These are phyloP conservation scores for Citrullus colocynthis DNA, from an alignment of 306 rosid species.

Conservation along the genomic window DNA sequence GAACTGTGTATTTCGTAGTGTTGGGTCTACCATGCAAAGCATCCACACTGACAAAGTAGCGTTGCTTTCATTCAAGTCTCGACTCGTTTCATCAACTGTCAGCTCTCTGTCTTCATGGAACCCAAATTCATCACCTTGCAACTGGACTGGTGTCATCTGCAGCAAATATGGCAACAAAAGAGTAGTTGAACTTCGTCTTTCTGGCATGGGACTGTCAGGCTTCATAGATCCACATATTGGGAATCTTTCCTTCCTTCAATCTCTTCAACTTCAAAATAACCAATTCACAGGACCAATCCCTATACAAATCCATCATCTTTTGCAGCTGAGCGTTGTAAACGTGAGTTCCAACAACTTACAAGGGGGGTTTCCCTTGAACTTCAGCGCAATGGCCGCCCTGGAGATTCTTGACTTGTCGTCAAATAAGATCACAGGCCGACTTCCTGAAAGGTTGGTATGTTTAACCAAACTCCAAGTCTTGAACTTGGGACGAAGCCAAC, in stretches of 20 bases:
- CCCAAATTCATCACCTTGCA: conserved; percentile 33
- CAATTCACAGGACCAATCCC: conserved; percentile 38
- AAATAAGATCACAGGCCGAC: conserved; percentile 25
- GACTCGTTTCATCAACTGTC: conserved; percentile 2
- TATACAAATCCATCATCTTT: conserved; percentile 24
- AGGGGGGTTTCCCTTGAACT: conserved; percentile 36
- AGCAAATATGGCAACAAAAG: conserved; percentile 18
- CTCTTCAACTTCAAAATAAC: conserved; percentile 42
- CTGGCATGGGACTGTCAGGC: conserved; percentile 35
- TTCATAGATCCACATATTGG: conserved; percentile 35
- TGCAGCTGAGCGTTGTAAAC: conserved; percentile 28
- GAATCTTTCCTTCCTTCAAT: conserved; percentile 35
- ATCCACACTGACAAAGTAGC: conserved; percentile 41
- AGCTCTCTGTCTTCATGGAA: conserved; percentile 27
- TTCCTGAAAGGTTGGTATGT: conserved; percentile 29
- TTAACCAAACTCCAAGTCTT: conserved; percentile 33
- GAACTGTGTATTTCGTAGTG: background rate
- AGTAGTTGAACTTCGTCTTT: conserved; percentile 34
- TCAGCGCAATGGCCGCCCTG: conserved; percentile 24
- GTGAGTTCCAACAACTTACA: conserved; percentile 32
- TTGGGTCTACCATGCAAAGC: conserved; percentile 1
- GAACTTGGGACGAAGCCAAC: conserved; percentile 28
- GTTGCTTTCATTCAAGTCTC: conserved; percentile 39
- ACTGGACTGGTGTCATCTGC: conserved; percentile 62
- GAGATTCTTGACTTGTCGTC: conserved; percentile 27